Base-by-base conservation (phyloP, 202 grass and related monocot species). In the Bolboschoenoplectus hybrid region DNA sequence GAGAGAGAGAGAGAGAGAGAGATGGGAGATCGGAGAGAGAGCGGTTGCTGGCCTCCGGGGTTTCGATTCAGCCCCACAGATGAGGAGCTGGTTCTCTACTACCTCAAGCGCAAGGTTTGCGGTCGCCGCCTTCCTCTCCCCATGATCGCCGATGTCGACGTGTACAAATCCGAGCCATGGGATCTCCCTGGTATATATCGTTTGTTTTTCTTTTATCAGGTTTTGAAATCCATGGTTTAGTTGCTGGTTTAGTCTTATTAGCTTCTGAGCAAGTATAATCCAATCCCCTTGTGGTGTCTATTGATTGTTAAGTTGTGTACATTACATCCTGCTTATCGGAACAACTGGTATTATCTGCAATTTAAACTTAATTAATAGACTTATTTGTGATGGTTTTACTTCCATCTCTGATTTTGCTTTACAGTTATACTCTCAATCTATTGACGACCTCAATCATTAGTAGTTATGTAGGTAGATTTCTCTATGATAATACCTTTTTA, bases 61-160 rank as follows among this genome's bases (percentile, higher is more conserved):
- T 95, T 98, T 84, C 91, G 96, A 81, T 98, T 98, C 96, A 95
- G 93, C 85, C 96, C 96, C 62, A 98, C 96, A 2, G 96, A 98
- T 60, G 96, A 98, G 91, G 93, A 98, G 86, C 90, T 98, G 51
- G 91, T 98, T 10, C 87, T 98, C 87, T 98, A 91, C 84, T 94
- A 95, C 82, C 96, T 98, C 82, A 98, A 98, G 96, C 91, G 96
- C 73, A 91, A 92, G 91, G 87, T 98, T 67, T 76, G 73, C 82
- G 85, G 78, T 55, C 89, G 89, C 82, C 78, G 82, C 78, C 36
- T 91, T 62, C 63, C 85, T 65, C 80, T 86, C 56, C 67, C 82
- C 81, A 89, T 94, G 91, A 87, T 98, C 86, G 89, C 91, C 56
- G 96, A 98, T 45, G 87, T 94, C 86, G 91, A 95, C 68, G 91